phyloP scores from a whole-genome alignment of 1,139 yeast species.

The Debaryomycetaceae sp. region DNA sequence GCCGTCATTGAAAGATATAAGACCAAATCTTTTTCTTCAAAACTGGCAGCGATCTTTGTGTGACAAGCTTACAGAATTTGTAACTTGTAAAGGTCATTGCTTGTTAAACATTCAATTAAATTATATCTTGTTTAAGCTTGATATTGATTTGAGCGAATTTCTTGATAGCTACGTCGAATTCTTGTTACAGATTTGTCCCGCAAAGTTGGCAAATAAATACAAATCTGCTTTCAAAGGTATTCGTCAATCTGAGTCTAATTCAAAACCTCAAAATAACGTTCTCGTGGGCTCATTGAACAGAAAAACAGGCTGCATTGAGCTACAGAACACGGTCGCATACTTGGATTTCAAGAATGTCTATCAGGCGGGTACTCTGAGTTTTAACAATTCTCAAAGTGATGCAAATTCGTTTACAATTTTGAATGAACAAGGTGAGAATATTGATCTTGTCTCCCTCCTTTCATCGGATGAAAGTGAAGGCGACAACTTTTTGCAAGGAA shows the following conservation, averaged over 20 bases:
- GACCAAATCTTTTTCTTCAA: slow-evolving; percentile 7
- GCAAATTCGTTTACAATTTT: slow-evolving; percentile 1
- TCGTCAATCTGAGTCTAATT: not conserved
- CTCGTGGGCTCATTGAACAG: slow-evolving; percentile 31
- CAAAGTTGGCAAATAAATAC: slow-evolving; percentile 4
- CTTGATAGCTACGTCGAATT: slow-evolving; percentile 14
- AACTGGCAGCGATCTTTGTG: slow-evolving; percentile 26
- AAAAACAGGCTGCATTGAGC: slow-evolving; percentile 26
- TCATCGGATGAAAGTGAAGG: slow-evolving; percentile 5
- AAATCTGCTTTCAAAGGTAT: slow-evolving; percentile 1
- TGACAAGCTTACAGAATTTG: slow-evolving; percentile 19
- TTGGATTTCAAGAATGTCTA: slow-evolving; percentile 11
- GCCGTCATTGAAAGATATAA: slow-evolving; percentile 5
- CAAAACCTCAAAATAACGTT: slow-evolving; percentile 10
- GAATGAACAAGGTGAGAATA: not conserved
- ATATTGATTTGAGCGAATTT: slow-evolving; percentile 24
- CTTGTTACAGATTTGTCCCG: slow-evolving; percentile 4
- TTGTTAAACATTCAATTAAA: slow-evolving; percentile 36
- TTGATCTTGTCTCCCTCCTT: slow-evolving; percentile 1
- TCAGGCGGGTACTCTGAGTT: slow-evolving; percentile 3
- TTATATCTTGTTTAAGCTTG: slow-evolving; percentile 30
- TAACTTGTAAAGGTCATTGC: slow-evolving; percentile 26
- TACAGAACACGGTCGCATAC: slow-evolving; percentile 16
- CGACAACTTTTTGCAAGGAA: slow-evolving; percentile 2
- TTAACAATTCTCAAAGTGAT: not conserved